Evolutionary conservation across 2,329 filamentous ascomycete genomes (phyloP).

Genomic region (Colletotrichum sp.): DNA sequence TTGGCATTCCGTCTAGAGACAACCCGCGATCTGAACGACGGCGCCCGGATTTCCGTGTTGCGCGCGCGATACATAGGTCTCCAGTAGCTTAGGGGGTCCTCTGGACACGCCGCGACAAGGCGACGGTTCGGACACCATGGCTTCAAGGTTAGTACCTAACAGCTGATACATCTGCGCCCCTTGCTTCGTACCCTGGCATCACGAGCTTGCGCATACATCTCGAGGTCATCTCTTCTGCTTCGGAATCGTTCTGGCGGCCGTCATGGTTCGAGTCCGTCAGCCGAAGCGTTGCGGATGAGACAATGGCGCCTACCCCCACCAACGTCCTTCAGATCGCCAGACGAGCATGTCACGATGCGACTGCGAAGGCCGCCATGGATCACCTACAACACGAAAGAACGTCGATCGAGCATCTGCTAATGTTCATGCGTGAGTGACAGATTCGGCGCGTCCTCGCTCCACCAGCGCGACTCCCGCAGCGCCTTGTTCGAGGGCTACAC

Average conservation of each 20-base stretch:
- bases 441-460: slow-evolving; percentile 71
- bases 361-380: neutral
- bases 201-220: neutral
- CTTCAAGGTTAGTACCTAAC: slow-evolving; percentile 21
- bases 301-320: neutral
- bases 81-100: neutral
- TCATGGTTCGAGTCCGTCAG: neutral
- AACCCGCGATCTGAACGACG: neutral
- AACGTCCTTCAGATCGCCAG: neutral
- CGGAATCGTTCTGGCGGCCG: neutral
- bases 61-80: neutral
- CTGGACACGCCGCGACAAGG: neutral
- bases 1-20: neutral
- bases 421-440: slow-evolving; percentile 39
- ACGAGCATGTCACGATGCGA: neutral
- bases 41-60: neutral
- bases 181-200: neutral
- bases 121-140: slow-evolving; percentile 13
- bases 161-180: slow-evolving; percentile 7
- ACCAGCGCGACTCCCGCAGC: slow-evolving; percentile 75
- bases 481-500: slow-evolving; percentile 80
- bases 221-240: neutral
- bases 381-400: neutral
- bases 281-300: neutral
- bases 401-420: neutral